Conservation (phyloP, 2,329 filamentous ascomycete genomes). For the Epichloe elymi region DNA sequence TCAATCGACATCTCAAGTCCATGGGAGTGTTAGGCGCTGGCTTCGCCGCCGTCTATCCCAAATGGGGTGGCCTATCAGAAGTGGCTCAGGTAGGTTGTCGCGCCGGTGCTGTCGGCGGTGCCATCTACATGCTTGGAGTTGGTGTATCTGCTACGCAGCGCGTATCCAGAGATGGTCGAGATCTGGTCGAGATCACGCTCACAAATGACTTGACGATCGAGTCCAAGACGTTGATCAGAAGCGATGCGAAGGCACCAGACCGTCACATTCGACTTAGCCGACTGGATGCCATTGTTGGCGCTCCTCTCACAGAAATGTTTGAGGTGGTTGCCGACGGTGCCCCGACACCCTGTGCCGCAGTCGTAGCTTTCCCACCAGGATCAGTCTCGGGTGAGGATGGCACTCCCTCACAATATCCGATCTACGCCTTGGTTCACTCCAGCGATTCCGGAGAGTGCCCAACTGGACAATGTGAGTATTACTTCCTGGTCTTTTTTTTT, state of each 20-base stretch:
- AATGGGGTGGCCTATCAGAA: constrained; percentile 85
- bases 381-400: constrained; percentile 25
- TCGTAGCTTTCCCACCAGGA: constrained; percentile 51
- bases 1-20: constrained; percentile 70
- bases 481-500: constrained; percentile 9
- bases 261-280: constrained; percentile 34
- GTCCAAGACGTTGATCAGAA: constrained; percentile 39
- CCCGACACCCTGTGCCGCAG: constrained; percentile 59
- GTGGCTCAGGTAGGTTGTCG: constrained; percentile 85
- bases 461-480: constrained; percentile 69
- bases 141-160: constrained; percentile 34
- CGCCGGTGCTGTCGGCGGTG: constrained; percentile 80
- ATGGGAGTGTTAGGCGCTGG: constrained; percentile 80
- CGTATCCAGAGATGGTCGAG: constrained; percentile 10
- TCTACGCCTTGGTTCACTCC: constrained; percentile 61
- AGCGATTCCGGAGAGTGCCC: constrained; percentile 91
- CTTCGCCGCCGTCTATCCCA: constrained; percentile 80
- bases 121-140: constrained; percentile 73
- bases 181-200: constrained; percentile 33
- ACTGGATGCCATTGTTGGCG: constrained; percentile 56
- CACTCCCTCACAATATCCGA: constrained; percentile 28
- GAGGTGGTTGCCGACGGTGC: constrained; percentile 59
- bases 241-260: constrained; percentile 18
- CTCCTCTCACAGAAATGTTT: constrained; percentile 54
- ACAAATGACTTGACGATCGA: constrained; percentile 45